These are phyloP conservation scores for Nadsonia fulvescens DNA, from an alignment of 805 yeast genomes.

Conservation along the genomic window DNA sequence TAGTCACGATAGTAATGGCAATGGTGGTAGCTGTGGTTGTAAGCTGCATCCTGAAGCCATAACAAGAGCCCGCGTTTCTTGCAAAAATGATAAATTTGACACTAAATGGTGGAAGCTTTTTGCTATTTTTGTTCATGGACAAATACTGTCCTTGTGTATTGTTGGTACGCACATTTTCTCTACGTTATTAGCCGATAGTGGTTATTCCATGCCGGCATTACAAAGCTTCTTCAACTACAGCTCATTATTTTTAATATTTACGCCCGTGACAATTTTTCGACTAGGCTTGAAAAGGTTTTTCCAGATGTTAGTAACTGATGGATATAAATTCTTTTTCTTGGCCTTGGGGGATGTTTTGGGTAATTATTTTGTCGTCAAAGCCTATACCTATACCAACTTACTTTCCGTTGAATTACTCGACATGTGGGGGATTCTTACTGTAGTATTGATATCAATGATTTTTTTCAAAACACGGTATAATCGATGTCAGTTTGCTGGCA, in stretches of 20 bases:
- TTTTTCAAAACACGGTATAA: constrained; percentile 28
- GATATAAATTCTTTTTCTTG: constrained; percentile 26
- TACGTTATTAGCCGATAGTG: constrained; percentile 21
- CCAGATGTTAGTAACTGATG: constrained; percentile 16
- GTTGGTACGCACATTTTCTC: constrained; percentile 27
- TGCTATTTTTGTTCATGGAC: constrained; percentile 24
- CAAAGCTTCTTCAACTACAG: constrained; percentile 26
- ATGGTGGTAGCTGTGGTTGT: no score
- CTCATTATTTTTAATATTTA: constrained; percentile 21
- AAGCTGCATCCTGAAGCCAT: no score
- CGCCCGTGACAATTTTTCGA: constrained; percentile 22
- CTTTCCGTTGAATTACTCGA: constrained; percentile 26
- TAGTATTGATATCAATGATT: constrained; percentile 24
- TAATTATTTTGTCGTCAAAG: constrained; percentile 27
- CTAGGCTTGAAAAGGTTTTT: constrained; percentile 22
- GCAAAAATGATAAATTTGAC: no score
- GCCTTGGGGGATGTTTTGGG: constrained; percentile 29
- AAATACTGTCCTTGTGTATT: constrained; percentile 23
- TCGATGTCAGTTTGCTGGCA: constrained; percentile 26
- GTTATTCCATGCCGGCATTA: constrained; percentile 27
- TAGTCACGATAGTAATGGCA: no score
- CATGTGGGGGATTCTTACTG: constrained; percentile 28
- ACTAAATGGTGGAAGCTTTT: no score
- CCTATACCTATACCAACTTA: constrained; percentile 26
- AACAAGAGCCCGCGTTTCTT: no score